Evolutionary conservation across 768 basidiomycete species (phyloP).

Genomic region (Sporobolomyces roseus): DNA sequence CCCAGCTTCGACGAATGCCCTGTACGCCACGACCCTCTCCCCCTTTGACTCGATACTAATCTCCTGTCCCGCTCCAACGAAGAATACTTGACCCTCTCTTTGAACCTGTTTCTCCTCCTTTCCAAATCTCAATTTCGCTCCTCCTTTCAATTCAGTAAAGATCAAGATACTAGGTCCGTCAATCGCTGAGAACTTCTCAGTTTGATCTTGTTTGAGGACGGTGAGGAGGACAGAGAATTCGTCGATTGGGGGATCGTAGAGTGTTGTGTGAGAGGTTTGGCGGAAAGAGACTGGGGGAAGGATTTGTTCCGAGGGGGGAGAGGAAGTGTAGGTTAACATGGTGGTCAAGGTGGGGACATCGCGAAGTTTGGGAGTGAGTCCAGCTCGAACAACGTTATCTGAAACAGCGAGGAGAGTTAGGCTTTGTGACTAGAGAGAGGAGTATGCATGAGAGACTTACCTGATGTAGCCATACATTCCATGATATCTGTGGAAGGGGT

Average conservation of each 20-base stretch:
- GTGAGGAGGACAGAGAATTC: constrained; percentile 84
- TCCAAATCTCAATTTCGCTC: constrained; percentile 21
- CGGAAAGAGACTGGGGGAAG: constrained; percentile 61
- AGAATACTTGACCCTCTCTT: constrained; percentile 68
- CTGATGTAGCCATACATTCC: constrained; percentile 96
- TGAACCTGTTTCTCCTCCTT: constrained; percentile 49
- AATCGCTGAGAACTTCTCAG: constrained; percentile 60
- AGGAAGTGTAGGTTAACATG: constrained; percentile 78
- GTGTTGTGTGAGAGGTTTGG: constrained; percentile 50
- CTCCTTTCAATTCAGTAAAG: constrained; percentile 56
- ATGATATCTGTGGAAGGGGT: constrained; percentile 68
- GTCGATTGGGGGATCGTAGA: constrained; percentile 87
- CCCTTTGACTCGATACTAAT: constrained; percentile 54
- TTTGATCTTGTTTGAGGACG: constrained; percentile 53
- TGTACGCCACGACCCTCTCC: constrained; percentile 58
- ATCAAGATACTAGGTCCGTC: constrained; percentile 82
- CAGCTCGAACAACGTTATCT: constrained; percentile 97
- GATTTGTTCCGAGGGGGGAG: constrained; percentile 64
- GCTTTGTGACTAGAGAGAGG: constrained; percentile 18
- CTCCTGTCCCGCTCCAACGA: constrained; percentile 68
- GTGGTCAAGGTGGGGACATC: constrained; percentile 85
- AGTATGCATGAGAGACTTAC: constrained; percentile 24
- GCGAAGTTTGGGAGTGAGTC: constrained; percentile 91
- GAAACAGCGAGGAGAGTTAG: too few relatives aligned
- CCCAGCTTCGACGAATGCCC: constrained; percentile 60